Base-by-base conservation (phyloP, 108 stramenopile species). In the Parietichytrium sp. region DNA sequence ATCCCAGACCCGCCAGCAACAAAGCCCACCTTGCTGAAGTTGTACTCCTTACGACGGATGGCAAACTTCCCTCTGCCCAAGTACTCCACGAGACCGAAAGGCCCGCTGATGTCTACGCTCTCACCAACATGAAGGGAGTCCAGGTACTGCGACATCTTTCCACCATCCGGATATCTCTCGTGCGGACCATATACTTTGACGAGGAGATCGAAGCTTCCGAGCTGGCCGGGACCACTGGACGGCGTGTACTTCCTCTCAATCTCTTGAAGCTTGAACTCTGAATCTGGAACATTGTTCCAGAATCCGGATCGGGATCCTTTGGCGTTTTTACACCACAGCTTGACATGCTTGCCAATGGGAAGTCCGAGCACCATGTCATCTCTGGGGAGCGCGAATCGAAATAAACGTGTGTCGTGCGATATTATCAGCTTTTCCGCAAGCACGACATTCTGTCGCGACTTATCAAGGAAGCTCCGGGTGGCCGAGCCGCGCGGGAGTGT, bases 171-270 rank as follows among this genome's bases (percentile, higher is more conserved):
- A 85, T 87, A 18, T 85, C 29, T 29, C 51, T 80, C 51, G 51
- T 31, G 88, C 93, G 95, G 1, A 92, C 93, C 80, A 33, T 87
- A 87, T 3, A 52, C 47, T 52, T 83, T 78, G 38, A 79, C 27
- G 52, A 98, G 84, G 79, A 98, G 81, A 83, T 98, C 96, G 80
- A 96, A 96, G 78, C 54, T 91, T 25, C 97, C 97, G 7, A 93
- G 85, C 52, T 93, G 83, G 20, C 83, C 86, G 84, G 96, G 94
- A 55, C 93, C 92, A 51, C 91, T 91, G 54, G 95, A 93, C 52
- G 97, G 97, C 6, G 97, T 98, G 87, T 98, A 98, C 93, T 98
- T 98, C 92, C 97, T 93, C 79, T 96, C 95, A 84, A 98, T 96
- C 85, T 98, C 97, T 33, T 96, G 94, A 53, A 90, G 89, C 13